A percentile compares a stretch with the other conserved stretches of the same genome.
Evolutionary conservation across 2,329 filamentous ascomycete species (phyloP).

Genomic region (Cylindrodendrum hubeiense): DNA sequence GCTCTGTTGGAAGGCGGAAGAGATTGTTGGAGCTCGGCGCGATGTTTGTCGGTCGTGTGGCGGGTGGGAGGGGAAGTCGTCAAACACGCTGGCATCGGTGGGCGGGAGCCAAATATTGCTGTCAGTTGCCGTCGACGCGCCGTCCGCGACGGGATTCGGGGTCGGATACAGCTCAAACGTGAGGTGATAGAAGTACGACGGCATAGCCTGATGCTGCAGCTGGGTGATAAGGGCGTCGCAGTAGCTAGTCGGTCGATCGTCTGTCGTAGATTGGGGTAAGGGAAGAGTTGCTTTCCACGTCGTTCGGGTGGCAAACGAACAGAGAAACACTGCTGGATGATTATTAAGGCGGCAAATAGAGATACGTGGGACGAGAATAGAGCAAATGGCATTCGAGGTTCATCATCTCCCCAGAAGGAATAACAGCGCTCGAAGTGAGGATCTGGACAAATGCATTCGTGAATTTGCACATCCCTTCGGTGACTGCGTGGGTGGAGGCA

Average conservation of each 20-base stretch:
- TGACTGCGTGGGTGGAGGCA: background rate
- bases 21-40: slow-evolving; percentile 25
- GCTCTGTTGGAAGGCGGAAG: slow-evolving; percentile 7
- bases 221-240: background rate
- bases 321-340: background rate
- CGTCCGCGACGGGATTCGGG: slow-evolving; percentile 49
- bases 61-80: slow-evolving; percentile 65
- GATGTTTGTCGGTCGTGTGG: slow-evolving; percentile 42
- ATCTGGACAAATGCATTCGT: background rate
- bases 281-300: background rate
- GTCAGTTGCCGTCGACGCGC: slow-evolving; percentile 21
- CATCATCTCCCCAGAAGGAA: slow-evolving; percentile 32
- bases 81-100: slow-evolving; percentile 64
- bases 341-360: slow-evolving; percentile 41
- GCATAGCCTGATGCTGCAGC: slow-evolving; percentile 58
- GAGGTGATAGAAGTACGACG: slow-evolving; percentile 74
- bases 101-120: slow-evolving; percentile 63
- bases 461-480: background rate
- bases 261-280: background rate
- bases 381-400: slow-evolving; percentile 7
- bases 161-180: slow-evolving; percentile 73
- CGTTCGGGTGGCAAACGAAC: background rate
- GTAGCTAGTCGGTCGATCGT: background rate
- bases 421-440: background rate
- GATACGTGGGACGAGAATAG: slow-evolving; percentile 15